These are phyloP conservation scores for Rauvolfia tetraphylla DNA, from an alignment of 257 asterid genomes.

Conservation along the genomic window DNA sequence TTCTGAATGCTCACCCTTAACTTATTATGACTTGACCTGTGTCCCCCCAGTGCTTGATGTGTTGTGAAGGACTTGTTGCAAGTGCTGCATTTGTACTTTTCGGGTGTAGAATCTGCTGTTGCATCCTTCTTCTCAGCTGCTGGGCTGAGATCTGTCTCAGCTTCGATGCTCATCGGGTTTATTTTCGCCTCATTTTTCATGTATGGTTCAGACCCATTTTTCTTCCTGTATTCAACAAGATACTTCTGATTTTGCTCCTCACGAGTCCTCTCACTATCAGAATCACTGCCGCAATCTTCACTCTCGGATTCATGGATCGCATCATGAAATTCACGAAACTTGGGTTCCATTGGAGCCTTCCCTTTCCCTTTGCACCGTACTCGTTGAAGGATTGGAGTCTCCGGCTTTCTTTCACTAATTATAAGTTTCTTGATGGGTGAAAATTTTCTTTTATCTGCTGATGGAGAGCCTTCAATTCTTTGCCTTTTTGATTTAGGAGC, in stretches of 20 bases:
- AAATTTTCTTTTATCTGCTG: background rate
- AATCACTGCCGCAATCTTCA: background rate
- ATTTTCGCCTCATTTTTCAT: background rate
- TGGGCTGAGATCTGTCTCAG: background rate
- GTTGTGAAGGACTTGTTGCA: slow-evolving; percentile 28
- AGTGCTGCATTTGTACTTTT: slow-evolving; percentile 24
- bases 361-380: background rate
- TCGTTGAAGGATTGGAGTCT: background rate
- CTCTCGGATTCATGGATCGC: background rate
- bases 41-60: slow-evolving; percentile 63
- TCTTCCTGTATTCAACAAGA: no score
- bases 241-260: background rate
- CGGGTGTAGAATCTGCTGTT: background rate
- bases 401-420: slow-evolving; percentile 14
- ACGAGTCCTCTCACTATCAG: background rate
- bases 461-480: background rate
- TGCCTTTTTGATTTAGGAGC: background rate
- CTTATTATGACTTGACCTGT: slow-evolving; percentile 56
- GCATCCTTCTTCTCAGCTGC: background rate
- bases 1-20: slow-evolving; percentile 26
- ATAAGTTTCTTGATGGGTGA: slow-evolving; percentile 6
- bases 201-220: background rate
- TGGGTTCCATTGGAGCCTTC: background rate
- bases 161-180: background rate
- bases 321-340: background rate